Evolutionary conservation across 768 basidiomycete genomes (phyloP).

Genomic region (Lactarius hatsudake): DNA sequence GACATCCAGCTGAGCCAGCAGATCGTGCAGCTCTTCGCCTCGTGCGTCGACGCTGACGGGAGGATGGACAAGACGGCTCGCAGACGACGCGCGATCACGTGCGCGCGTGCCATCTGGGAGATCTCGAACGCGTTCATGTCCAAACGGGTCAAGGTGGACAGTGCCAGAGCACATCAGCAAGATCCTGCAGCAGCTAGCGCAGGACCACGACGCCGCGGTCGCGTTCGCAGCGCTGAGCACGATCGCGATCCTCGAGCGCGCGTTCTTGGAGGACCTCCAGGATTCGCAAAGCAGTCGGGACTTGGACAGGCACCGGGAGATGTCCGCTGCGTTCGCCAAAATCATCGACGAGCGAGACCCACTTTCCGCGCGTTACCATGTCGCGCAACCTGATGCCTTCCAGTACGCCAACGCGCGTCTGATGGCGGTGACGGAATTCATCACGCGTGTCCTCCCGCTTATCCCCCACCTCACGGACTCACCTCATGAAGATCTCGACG

Average conservation of each 20-base stretch:
- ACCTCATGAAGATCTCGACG: conserved; percentile 9
- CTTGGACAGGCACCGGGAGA: not conserved
- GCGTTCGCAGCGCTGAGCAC: conserved; percentile 10
- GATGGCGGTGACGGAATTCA: conserved; percentile 3
- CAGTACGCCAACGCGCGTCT: conserved; percentile 2
- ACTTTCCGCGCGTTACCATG: not conserved
- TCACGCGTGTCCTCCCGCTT: not conserved
- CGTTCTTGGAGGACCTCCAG: not conserved
- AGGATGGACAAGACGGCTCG: conserved; percentile 14
- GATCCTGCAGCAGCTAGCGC: conserved; percentile 3
- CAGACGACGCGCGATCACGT: conserved; percentile 16
- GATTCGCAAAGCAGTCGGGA: not conserved
- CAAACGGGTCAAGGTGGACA: not conserved
- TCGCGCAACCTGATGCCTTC: not conserved
- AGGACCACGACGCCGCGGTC: conserved; percentile 8
- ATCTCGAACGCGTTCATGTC: conserved; percentile 13
- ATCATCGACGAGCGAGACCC: not conserved
- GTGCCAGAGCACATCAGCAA: not conserved
- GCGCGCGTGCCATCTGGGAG: conserved; percentile 15
- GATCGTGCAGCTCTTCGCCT: conserved; percentile 5
- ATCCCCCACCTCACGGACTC: not conserved
- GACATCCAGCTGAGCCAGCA: not conserved
- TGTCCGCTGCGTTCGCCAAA: not conserved
- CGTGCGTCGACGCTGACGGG: conserved; percentile 11
- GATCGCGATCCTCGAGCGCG: not conserved